Conservation (phyloP, 352 stramenopile species). For the Thalassiosira mediterranea region DNA sequence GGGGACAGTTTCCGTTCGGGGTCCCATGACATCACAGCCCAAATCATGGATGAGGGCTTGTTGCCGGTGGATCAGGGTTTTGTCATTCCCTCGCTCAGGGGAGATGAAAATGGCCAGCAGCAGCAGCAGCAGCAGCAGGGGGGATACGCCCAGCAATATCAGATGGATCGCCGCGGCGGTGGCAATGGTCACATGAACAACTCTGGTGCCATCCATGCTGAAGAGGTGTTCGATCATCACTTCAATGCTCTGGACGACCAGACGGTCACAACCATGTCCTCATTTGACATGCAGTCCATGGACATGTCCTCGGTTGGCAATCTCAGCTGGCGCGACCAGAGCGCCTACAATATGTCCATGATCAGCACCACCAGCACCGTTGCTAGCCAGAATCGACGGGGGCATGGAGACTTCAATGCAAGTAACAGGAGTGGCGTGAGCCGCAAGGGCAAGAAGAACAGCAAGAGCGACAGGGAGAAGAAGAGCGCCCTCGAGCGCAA, state of each 20-base stretch:
- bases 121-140: conserved; percentile 8
- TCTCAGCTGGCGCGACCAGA: conserved; percentile 8
- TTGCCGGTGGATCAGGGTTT: conserved; percentile 30
- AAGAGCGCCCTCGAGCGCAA: conserved; percentile 41
- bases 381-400: conserved; percentile 12
- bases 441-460: background rate
- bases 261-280: conserved; percentile 46
- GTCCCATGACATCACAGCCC: conserved; percentile 19
- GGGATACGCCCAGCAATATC: background rate
- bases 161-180: background rate
- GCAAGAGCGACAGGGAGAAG: background rate
- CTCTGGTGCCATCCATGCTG: background rate
- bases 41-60: conserved; percentile 26
- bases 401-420: background rate
- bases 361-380: conserved; percentile 13
- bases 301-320: conserved; percentile 45
- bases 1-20: too few relatives aligned
- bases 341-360: conserved; percentile 19
- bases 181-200: background rate
- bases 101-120: background rate
- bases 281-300: conserved; percentile 45
- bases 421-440: too few relatives aligned
- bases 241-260: conserved; percentile 30
- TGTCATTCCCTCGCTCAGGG: conserved; percentile 31
- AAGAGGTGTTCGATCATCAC: conserved; percentile 31